Conservation (phyloP, 192 early-diverging fungal genomes). For the Geranomyces michiganensis region DNA sequence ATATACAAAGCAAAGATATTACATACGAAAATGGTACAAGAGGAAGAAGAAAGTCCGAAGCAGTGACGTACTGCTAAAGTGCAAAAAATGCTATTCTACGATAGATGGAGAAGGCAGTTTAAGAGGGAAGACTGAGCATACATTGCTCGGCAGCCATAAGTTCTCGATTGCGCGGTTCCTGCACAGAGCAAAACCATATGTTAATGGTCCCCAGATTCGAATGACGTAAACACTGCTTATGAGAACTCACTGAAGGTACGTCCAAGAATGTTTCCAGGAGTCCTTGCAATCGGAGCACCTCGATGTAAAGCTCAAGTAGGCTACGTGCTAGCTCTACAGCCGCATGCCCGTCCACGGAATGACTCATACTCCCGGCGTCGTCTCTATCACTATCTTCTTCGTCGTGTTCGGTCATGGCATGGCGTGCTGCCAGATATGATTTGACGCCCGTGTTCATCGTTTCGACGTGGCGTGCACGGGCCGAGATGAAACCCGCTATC, state of each 20-base stretch:
- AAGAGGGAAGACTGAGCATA: neutral
- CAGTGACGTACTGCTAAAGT: no score
- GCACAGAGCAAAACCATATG: neutral
- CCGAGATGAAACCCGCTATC: constrained; percentile 29
- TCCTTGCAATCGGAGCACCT: constrained; percentile 39
- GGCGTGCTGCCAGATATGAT: constrained; percentile 32
- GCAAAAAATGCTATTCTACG: no score
- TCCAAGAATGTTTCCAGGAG: constrained; percentile 39
- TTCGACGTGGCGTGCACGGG: constrained; percentile 32
- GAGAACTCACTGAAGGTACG: constrained; percentile 21
- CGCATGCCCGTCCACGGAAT: neutral
- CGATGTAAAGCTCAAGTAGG: constrained; percentile 39
- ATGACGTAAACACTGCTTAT: neutral
- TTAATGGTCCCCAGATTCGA: neutral
- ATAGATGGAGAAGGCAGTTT: no score
- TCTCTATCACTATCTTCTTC: neutral
- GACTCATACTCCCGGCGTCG: neutral
- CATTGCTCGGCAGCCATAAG: constrained; percentile 13
- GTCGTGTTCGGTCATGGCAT: constrained; percentile 13
- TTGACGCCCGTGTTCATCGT: constrained; percentile 37
- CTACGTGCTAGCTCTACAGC: neutral
- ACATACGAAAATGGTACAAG: no score
- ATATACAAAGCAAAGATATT: no score
- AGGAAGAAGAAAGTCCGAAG: no score
- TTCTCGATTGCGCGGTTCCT: constrained; percentile 22